Evolutionary conservation across 2,329 filamentous ascomycete species (phyloP).

Genomic region (Exophiala lecanii-corni): DNA sequence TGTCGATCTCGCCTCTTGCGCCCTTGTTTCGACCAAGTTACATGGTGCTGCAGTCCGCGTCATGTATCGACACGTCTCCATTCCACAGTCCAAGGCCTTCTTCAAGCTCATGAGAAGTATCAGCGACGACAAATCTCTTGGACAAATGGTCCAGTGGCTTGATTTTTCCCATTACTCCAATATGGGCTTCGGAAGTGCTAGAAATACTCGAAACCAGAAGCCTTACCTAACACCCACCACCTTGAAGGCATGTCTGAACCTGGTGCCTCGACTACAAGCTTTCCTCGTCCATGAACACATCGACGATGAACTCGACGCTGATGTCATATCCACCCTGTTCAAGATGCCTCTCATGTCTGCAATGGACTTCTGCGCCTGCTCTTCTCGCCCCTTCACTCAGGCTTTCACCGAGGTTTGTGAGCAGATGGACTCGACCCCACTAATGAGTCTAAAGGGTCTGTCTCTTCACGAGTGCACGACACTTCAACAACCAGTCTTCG

Average conservation of each 20-base stretch:
- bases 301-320: slow-evolving; percentile 66
- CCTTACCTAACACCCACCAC: slow-evolving; percentile 72
- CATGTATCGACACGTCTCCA: slow-evolving; percentile 73
- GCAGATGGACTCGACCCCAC: slow-evolving; percentile 44
- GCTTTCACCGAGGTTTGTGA: slow-evolving; percentile 56
- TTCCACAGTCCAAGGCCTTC: slow-evolving; percentile 78
- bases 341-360: slow-evolving; percentile 61
- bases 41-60: slow-evolving; percentile 69
- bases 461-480: slow-evolving; percentile 76
- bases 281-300: slow-evolving; percentile 77
- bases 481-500: slow-evolving; percentile 63
- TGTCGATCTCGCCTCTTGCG: slow-evolving; percentile 69
- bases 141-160: slow-evolving; percentile 69
- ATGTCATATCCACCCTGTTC: slow-evolving; percentile 67
- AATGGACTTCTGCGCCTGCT: slow-evolving; percentile 73
- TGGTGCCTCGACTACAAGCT: slow-evolving; percentile 70
- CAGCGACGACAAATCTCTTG: slow-evolving; percentile 61
- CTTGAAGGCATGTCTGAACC: slow-evolving; percentile 63
- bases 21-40: slow-evolving; percentile 70
- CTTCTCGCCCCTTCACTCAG: slow-evolving; percentile 61
- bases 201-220: slow-evolving; percentile 68
- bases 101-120: slow-evolving; percentile 73
- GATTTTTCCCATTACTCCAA: slow-evolving; percentile 87
- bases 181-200: slow-evolving; percentile 68
- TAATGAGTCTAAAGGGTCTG: slow-evolving; percentile 57